Base-by-base conservation (phyloP, 2,329 filamentous ascomycete species). In the Helminthosporium solani region DNA sequence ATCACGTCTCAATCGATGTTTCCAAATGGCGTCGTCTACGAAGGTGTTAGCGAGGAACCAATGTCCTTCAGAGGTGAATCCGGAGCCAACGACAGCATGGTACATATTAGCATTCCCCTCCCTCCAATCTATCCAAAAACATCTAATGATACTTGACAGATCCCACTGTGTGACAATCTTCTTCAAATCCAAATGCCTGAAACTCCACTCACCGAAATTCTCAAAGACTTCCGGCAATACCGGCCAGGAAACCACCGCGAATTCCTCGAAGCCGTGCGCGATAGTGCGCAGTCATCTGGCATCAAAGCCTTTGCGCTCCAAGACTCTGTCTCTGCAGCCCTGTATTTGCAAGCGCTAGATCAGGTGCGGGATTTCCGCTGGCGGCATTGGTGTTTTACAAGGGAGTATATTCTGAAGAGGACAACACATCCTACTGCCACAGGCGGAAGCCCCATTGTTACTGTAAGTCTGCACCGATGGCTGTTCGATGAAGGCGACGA, bases 1-100 rank as follows among this genome's bases (percentile, higher is more conserved):
- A 96, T 96, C 71, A 95, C 90, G 1, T 87, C 83, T 38, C 91
- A 96, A 72, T 86, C 84, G 61, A 96, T 96, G 90, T 96, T 96
- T 71, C 91, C 91, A 7, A 77, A 91, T 53, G 92, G 92, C 7
- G 92, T 96, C 7, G 73, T 95, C 37, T 96, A 96, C 68, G 87
- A 95, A 67, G 90, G 90, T 7, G 81, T 92, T 50, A 85, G 85
- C 54, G 83, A 86, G 49, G 76, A 87, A 65, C 86, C 88, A 3
- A 74, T 90, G 68, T 85, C 81, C 45, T 96, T 96, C 80, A 85
- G 92, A 25, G 92, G 92, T 57, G 92, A 96, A 74, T 90, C 85
- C 40, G 92, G 92, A 34, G 92, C 92, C 56, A 96, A 96, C 67
- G 92, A 97, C 74, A 88, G 85, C 73, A 96, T 97, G 78, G 81